Percentiles rank a stretch among this genome's conserved stretches.
phyloP scores from a whole-genome alignment of 108 stramenopile genomes.

The Aurantiochytrium sp. region DNA sequence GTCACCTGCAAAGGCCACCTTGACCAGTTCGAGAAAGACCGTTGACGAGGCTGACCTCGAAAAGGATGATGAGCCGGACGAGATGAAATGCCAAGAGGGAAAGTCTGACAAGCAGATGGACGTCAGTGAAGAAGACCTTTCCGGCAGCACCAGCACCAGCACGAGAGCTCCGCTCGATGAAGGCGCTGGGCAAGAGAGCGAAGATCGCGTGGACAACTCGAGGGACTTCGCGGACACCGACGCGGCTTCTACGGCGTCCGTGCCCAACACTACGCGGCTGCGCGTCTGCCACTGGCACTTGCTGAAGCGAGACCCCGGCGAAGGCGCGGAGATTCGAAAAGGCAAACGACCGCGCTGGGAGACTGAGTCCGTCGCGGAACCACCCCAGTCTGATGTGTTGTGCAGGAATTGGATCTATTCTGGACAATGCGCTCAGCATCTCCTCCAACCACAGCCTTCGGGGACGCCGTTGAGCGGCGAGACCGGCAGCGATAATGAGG shows the following conservation, averaged over 20 bases:
- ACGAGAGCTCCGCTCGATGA: too few species aligned
- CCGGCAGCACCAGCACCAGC: too few species aligned
- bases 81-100: too few species aligned
- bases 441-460: not conserved
- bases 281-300: not conserved
- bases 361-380: not conserved
- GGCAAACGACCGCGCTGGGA: not conserved
- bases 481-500: not conserved
- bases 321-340: not conserved
- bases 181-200: too few species aligned
- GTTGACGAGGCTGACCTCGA: too few species aligned
- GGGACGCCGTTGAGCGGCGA: not conserved
- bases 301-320: not conserved
- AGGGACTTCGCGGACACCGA: too few species aligned
- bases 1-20: too few species aligned
- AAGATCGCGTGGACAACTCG: too few species aligned
- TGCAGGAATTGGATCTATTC: not conserved
- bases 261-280: not conserved
- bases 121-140: too few species aligned
- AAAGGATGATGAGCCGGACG: too few species aligned
- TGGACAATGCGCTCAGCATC: not conserved
- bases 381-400: not conserved
- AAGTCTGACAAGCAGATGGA: too few species aligned
- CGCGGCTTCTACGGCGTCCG: not conserved
- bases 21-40: too few species aligned